Conservation (phyloP, 148 eudicot species). For the Rhododendron vialii region DNA sequence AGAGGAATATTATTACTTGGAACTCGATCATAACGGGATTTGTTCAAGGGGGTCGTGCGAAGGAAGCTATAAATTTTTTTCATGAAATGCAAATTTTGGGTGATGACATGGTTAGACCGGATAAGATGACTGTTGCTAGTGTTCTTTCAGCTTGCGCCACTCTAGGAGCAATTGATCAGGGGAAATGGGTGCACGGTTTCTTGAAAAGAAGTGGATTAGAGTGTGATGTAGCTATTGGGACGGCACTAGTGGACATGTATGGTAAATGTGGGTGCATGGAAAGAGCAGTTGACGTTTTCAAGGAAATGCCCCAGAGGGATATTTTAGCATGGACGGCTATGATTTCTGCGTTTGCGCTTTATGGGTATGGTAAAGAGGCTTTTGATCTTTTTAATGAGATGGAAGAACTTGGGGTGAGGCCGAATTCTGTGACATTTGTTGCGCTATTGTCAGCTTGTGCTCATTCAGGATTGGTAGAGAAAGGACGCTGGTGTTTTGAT, state of each 20-base stretch:
- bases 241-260: constrained; percentile 79
- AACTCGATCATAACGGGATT: constrained; percentile 74
- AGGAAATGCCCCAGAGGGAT: constrained; percentile 50
- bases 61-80: constrained; percentile 58
- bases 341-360: constrained; percentile 62
- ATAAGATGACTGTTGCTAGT: constrained; percentile 63
- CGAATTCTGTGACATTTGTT: constrained; percentile 67
- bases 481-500: constrained; percentile 55
- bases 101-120: constrained; percentile 41
- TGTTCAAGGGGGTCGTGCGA: constrained; percentile 55
- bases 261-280: constrained; percentile 72
- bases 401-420: constrained; percentile 48
- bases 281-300: constrained; percentile 52
- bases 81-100: constrained; percentile 44
- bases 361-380: constrained; percentile 63
- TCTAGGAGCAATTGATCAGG: constrained; percentile 63
- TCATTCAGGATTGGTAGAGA: constrained; percentile 64
- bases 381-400: constrained; percentile 48
- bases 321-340: constrained; percentile 84
- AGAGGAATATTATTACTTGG: constrained; percentile 63
- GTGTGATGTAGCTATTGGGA: constrained; percentile 62
- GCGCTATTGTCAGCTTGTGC: constrained; percentile 77
- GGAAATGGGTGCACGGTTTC: constrained; percentile 57
- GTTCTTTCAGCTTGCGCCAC: constrained; percentile 75
- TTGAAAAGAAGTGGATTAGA: constrained; percentile 52